These are phyloP conservation scores for Gynostemma pentaphyllum DNA, from an alignment of 306 rosid species.

Conservation along the genomic window DNA sequence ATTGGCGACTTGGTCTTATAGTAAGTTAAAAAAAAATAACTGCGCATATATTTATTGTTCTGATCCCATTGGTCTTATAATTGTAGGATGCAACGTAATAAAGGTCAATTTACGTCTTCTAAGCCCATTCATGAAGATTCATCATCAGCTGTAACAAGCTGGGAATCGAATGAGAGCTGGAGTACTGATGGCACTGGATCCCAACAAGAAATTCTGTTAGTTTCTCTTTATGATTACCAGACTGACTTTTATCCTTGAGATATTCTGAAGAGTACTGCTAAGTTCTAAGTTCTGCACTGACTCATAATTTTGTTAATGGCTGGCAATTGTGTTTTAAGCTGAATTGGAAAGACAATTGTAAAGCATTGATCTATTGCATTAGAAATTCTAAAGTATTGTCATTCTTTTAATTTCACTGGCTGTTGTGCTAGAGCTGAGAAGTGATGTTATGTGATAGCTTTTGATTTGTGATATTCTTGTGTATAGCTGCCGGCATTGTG, in stretches of 20 bases:
- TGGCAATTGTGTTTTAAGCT: background rate
- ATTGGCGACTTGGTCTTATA: background rate
- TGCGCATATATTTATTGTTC: background rate
- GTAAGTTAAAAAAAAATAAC: background rate
- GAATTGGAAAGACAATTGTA: background rate
- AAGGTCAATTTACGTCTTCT: slow-evolving; percentile 67
- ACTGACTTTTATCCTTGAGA: background rate
- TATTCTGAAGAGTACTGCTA: background rate
- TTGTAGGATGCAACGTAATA: slow-evolving; percentile 66
- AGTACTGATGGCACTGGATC: slow-evolving; percentile 38
- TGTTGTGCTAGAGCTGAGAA: no score
- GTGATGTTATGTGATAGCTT: no score
- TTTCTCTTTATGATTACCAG: slow-evolving; percentile 3
- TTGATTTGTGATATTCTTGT: no score
- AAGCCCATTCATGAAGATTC: slow-evolving; percentile 57
- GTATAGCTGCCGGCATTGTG: slow-evolving; percentile 65
- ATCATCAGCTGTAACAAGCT: slow-evolving; percentile 33
- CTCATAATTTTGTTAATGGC: background rate
- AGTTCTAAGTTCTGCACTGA: background rate
- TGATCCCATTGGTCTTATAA: slow-evolving; percentile 4
- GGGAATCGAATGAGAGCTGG: slow-evolving; percentile 44
- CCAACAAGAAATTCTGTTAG: slow-evolving; percentile 62
- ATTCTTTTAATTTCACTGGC: background rate
- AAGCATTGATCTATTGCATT: background rate
- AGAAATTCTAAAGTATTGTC: background rate